Conservation (phyloP, 768 basidiomycete species). For the Terana coerulea region DNA sequence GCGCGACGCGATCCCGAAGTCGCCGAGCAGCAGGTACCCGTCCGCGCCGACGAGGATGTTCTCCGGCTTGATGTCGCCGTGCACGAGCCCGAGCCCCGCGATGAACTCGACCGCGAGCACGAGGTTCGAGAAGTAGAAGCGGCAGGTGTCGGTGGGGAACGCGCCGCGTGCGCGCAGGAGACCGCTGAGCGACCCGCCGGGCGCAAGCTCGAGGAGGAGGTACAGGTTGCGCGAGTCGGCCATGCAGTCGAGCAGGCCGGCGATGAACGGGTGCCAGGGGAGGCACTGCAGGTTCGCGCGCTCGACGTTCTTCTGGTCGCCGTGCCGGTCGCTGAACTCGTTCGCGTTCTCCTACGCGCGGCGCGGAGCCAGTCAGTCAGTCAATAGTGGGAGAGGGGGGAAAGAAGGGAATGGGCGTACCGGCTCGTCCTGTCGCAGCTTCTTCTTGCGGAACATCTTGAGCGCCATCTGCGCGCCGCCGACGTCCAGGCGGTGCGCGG, state of each 20-base stretch:
- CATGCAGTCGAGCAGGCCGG: slow-evolving; percentile 42
- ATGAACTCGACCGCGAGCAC: slow-evolving; percentile 46
- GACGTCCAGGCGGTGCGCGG: not conserved
- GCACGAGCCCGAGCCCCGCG: slow-evolving; percentile 39
- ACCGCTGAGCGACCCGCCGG: slow-evolving; percentile 39
- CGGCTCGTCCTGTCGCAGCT: not conserved
- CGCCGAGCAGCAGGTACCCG: slow-evolving; percentile 51
- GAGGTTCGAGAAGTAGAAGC: slow-evolving; percentile 57
- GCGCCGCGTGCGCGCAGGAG: slow-evolving; percentile 28
- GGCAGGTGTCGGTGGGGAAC: slow-evolving; percentile 28
- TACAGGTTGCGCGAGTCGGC: slow-evolving; percentile 47
- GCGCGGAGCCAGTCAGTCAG: no score
- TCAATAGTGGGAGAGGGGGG: not conserved
- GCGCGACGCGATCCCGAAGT: slow-evolving; percentile 40
- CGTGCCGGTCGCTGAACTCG: not conserved
- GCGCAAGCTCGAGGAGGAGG: slow-evolving; percentile 46
- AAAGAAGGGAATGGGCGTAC: not conserved
- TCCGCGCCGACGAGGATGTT: slow-evolving; percentile 54
- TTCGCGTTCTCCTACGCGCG: not conserved
- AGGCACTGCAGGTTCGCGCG: slow-evolving; percentile 36
- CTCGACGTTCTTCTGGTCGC: slow-evolving; percentile 32
- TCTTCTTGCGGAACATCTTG: not conserved
- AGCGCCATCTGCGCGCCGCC: not conserved
- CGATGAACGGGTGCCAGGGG: slow-evolving; percentile 53
- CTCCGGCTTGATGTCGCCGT: slow-evolving; percentile 56